Evolutionary conservation across 345 rosid genomes (phyloP).

Genomic region (Leavenworthia alabamica): DNA sequence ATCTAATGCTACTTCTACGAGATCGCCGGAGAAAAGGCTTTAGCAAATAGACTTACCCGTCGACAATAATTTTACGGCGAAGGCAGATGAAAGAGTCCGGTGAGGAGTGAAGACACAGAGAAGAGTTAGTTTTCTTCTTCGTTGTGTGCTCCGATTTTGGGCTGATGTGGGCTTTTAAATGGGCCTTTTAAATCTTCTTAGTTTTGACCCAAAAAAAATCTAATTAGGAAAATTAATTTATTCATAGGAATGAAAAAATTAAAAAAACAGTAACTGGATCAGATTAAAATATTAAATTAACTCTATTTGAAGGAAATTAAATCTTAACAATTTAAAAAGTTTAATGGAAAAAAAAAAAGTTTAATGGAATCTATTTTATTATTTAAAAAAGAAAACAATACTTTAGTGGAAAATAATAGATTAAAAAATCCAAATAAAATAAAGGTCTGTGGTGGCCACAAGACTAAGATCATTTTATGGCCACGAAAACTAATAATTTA

Average conservation of each 20-base stretch:
- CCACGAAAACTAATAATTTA: slow-evolving; percentile 5
- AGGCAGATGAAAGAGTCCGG: not conserved
- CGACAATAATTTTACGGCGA: not conserved
- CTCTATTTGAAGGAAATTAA: too few species aligned
- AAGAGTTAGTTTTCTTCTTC: not conserved
- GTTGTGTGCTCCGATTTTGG: not conserved
- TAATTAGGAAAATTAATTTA: not conserved
- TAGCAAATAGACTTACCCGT: not conserved
- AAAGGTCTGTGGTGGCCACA: slow-evolving; percentile 10
- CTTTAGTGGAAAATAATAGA: not conserved
- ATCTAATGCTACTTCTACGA: not conserved
- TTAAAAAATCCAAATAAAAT: not conserved
- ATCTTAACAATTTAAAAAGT: too few species aligned
- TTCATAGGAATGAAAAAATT: not conserved
- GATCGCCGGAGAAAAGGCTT: not conserved
- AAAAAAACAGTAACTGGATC: not conserved
- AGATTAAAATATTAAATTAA: too few species aligned
- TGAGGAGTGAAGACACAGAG: not conserved
- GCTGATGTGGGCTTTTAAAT: not conserved
- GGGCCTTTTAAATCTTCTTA: not conserved
- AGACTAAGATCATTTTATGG: slow-evolving; percentile 7
- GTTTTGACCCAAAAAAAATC: too few species aligned
- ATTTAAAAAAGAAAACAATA: too few species aligned
- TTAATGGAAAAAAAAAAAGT: too few species aligned
- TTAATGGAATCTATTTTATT: too few species aligned